Evolutionary conservation across 345 rosid species (phyloP), one percentile per base, ranked within the genome.

Genomic region (Zanthoxylum bungeanum): DNA sequence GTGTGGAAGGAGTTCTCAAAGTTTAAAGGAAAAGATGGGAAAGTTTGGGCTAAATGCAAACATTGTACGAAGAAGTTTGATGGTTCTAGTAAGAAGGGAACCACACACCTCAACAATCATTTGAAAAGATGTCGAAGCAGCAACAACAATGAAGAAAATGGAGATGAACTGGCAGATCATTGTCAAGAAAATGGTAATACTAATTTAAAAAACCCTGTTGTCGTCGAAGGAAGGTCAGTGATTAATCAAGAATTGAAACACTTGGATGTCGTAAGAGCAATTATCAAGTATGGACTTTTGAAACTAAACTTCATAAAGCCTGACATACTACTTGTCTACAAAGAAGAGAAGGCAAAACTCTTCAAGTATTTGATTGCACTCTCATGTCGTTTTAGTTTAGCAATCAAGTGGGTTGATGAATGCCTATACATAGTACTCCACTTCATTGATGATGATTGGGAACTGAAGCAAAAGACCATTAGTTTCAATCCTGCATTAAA

Each of bases 1-100:
- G 52, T 64, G 9, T 64, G 68, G 68, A n/a, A 40, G 3, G 49
- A 62, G 27, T 62, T 62, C 49, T 24, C 28, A 62, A 62, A 12
- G 30, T 12, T 10, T 12, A 2, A 44, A 64, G 66, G 34, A 39
- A 42, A 37, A 64, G 51, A 64, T 42, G 52, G 52, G 19, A 25
- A 25, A 31, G 53, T 25, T 42, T 42, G 34, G 52, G 68, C 68
- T 16, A 6, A 12, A 44, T 64, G 68, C 14, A 64, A 42, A 1
- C 34, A 25, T 22, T 39, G 66, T 39, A 5, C 2, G 50, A 40
- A 37, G 50, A 11, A 39, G 19, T 39, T 62, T 39, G 52, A 42
- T 7, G 68, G 68, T 64, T 64, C 68, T 6, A 64, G 51, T 8
- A 42, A 25, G 7, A 64, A 27, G 4, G 52, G 52, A 42, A 42